Evolutionary conservation across 306 rosid species (phyloP).

Genomic region (Arachis stenosperma): DNA sequence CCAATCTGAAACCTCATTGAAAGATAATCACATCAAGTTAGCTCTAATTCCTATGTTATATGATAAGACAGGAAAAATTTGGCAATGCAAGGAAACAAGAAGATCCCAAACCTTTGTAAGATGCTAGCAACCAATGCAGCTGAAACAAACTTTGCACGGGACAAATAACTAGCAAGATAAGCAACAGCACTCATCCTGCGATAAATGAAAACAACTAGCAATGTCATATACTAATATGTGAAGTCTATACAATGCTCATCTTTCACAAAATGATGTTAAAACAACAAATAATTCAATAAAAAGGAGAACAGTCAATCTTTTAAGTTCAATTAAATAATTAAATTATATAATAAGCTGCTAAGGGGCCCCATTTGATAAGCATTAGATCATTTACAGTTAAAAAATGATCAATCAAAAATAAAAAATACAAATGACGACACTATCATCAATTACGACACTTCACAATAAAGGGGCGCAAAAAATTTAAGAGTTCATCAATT

Average conservation of each 20-base stretch:
- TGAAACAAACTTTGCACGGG: slow-evolving; percentile 81
- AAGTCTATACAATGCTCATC: background rate
- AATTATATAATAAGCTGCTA: background rate
- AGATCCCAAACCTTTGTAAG: slow-evolving; percentile 63
- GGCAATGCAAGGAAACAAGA: background rate
- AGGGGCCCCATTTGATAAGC: slow-evolving; percentile 1
- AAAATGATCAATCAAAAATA: background rate
- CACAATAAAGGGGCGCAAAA: background rate
- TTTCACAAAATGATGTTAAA: slow-evolving; percentile 19
- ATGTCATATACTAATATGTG: background rate
- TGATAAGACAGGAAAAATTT: background rate
- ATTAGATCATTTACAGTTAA: background rate
- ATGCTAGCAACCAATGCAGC: slow-evolving; percentile 53
- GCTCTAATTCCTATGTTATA: background rate
- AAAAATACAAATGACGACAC: background rate
- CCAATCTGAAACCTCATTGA: slow-evolving; percentile 62
- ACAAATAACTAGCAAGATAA: slow-evolving; percentile 86
- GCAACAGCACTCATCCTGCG: slow-evolving; percentile 95
- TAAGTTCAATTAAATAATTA: background rate
- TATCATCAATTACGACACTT: background rate
- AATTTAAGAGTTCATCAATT: background rate
- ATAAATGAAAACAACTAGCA: slow-evolving; percentile 12
- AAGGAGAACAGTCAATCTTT: background rate
- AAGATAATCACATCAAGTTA: slow-evolving; percentile 21
- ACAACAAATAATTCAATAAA: slow-evolving; percentile 8